These are phyloP conservation scores for Heliocybe sulcata DNA, from an alignment of 1,284 basidiomycete species.

Conservation along the genomic window DNA sequence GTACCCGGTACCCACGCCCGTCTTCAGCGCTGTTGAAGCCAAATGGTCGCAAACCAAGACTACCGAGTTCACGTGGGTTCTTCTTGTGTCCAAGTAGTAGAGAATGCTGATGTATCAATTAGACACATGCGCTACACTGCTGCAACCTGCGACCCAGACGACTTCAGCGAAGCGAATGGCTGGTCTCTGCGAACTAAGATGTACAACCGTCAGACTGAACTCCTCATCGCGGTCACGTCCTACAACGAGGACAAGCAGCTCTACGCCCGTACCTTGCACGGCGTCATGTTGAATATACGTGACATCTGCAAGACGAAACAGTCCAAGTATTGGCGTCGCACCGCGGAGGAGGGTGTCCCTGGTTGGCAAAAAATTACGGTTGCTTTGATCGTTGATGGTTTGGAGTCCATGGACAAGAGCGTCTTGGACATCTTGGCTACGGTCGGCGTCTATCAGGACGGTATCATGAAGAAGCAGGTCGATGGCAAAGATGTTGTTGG, in stretches of 20 bases:
- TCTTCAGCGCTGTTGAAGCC: constrained; percentile 79
- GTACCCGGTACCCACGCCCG: constrained; percentile 85
- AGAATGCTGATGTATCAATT: constrained; percentile 8
- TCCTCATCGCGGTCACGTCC: constrained; percentile 88
- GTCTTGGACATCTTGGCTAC: constrained; percentile 86
- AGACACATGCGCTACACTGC: constrained; percentile 91
- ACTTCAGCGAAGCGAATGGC: constrained; percentile 79
- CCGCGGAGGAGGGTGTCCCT: constrained; percentile 81
- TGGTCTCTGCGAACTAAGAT: constrained; percentile 79
- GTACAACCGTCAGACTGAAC: constrained; percentile 87
- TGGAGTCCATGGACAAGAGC: constrained; percentile 94
- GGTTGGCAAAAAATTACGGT: constrained; percentile 94
- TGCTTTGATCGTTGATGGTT: constrained; percentile 88
- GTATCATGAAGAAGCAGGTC: constrained; percentile 92
- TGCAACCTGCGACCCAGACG: constrained; percentile 93
- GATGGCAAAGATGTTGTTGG: constrained; percentile 92
- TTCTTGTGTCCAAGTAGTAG: constrained; percentile 2
- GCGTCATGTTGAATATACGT: constrained; percentile 96
- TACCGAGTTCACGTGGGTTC: constrained; percentile 78
- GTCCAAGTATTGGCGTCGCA: constrained; percentile 88
- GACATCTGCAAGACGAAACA: constrained; percentile 97
- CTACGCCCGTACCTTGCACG: constrained; percentile 88
- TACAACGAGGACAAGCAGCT: constrained; percentile 93
- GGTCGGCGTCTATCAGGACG: constrained; percentile 88
- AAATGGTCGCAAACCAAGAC: constrained; percentile 69